A percentile compares a stretch with the other conserved stretches of the same genome.
phyloP scores from a whole-genome alignment of 805 yeast genomes.

The Metschnikowia bowlesiae region DNA sequence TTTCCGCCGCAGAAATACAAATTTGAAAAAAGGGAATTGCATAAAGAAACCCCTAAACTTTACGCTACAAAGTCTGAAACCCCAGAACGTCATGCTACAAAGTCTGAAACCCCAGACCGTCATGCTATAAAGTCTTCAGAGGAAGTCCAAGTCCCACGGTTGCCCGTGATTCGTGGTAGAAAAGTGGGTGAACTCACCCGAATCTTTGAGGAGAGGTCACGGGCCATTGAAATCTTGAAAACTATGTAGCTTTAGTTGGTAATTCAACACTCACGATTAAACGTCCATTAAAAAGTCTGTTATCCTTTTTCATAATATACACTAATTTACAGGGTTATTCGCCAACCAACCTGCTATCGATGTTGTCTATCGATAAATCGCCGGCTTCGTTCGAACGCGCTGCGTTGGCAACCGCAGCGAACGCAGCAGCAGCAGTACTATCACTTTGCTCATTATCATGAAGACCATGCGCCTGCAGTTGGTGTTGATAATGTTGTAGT shows the following conservation, averaged over 20 bases:
- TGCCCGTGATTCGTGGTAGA: slow-evolving; percentile 48
- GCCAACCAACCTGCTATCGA: slow-evolving; percentile 43
- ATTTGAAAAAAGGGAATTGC: slow-evolving; percentile 13
- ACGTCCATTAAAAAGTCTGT: slow-evolving; percentile 1
- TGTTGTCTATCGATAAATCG: slow-evolving; percentile 41
- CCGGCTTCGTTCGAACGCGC: slow-evolving; percentile 24
- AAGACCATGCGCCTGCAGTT: slow-evolving; percentile 25
- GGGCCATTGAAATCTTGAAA: slow-evolving; percentile 32
- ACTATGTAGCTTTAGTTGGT: slow-evolving; percentile 6
- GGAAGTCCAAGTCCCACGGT: slow-evolving; percentile 14
- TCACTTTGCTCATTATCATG: slow-evolving; percentile 19
- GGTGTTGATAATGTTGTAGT: slow-evolving; percentile 24
- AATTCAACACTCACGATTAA: not conserved
- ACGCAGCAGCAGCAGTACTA: slow-evolving; percentile 34
- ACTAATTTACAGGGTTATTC: slow-evolving; percentile 26
- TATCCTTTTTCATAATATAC: slow-evolving; percentile 9
- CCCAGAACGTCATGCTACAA: not conserved
- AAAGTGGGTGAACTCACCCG: slow-evolving; percentile 61
- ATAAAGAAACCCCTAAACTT: not conserved
- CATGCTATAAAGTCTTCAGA: not conserved
- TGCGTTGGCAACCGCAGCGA: slow-evolving; percentile 38
- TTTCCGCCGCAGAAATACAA: slow-evolving; percentile 38
- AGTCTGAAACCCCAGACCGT: not conserved
- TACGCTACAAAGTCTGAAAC: not conserved
- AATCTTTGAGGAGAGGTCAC: slow-evolving; percentile 56